Conservation (phyloP, 306 rosid genomes). For the Coriaria nepalensis region DNA sequence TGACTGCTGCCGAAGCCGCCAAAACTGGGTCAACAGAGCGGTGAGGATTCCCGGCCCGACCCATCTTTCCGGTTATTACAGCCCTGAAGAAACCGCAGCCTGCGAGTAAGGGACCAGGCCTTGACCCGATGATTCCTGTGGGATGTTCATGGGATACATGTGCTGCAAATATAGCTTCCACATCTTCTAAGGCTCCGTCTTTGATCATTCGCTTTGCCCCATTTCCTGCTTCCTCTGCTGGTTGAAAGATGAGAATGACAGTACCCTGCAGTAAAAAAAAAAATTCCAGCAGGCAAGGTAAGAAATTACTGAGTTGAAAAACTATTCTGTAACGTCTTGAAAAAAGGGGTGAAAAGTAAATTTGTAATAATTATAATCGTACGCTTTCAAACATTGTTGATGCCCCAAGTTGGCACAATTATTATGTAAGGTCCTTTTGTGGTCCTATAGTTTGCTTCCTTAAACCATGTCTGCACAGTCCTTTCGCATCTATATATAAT, state of each 20-base stretch:
- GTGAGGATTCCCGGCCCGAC: constrained; percentile 30
- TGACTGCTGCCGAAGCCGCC: constrained; percentile 77
- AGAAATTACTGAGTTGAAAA: no score
- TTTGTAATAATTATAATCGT: no score
- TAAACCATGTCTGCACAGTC: no score
- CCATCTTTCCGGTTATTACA: constrained; percentile 48
- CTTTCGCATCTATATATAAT: no score
- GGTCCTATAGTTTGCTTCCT: no score
- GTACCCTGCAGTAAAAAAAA: constrained; percentile 45
- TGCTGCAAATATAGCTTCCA: constrained; percentile 84
- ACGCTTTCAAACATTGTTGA: no score
- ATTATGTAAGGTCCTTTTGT: no score
- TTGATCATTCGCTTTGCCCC: constrained; percentile 90
- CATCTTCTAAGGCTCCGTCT: constrained; percentile 70
- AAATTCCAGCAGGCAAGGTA: no score
- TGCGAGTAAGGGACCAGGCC: constrained; percentile 81
- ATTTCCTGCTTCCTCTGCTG: constrained; percentile 98
- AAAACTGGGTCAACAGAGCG: constrained; percentile 60
- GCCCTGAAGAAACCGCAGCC: constrained; percentile 93
- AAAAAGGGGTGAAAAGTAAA: no score
- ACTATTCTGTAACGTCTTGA: no score
- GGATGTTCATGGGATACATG: constrained; percentile 89
- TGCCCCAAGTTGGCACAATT: no score
- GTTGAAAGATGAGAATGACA: constrained; percentile 75
- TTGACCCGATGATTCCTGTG: constrained; percentile 62